A percentile compares a stretch with the other conserved stretches of the same genome.
Evolutionary conservation across 1,139 yeast genomes (phyloP).

Genomic region (Candida glucosophila): DNA sequence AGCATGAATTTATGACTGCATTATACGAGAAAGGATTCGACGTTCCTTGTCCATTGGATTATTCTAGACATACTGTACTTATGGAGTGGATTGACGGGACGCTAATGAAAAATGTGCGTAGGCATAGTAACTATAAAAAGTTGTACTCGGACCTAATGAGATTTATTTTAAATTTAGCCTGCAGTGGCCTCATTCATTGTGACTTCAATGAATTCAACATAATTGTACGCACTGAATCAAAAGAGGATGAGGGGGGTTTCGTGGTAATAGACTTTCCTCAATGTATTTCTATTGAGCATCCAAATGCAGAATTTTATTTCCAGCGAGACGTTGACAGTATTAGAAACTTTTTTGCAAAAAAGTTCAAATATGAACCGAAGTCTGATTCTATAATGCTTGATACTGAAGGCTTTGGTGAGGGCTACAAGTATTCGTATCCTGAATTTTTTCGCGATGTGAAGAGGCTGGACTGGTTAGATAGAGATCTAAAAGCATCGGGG

Average conservation of each 20-base stretch:
- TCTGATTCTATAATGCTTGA: conserved; percentile 62
- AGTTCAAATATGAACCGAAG: conserved; percentile 64
- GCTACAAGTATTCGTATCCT: conserved; percentile 73
- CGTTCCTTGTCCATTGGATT: conserved; percentile 85
- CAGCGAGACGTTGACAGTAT: conserved; percentile 90
- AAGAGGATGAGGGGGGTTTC: conserved; percentile 32
- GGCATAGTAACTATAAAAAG: conserved; percentile 58
- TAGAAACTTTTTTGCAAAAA: conserved; percentile 69
- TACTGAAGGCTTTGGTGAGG: conserved; percentile 73
- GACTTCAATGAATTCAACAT: conserved; percentile 96
- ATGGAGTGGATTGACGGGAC: conserved; percentile 88
- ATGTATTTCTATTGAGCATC: conserved; percentile 87
- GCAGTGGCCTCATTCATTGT: conserved; percentile 89
- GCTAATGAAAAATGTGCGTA: conserved; percentile 77
- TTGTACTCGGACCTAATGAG: conserved; percentile 80
- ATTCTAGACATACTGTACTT: conserved; percentile 83
- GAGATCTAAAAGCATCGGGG: conserved; percentile 87
- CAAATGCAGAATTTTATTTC: conserved; percentile 80
- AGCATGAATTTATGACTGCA: conserved; percentile 77
- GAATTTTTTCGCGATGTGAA: conserved; percentile 66
- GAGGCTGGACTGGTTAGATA: conserved; percentile 64
- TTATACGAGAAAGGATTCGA: conserved; percentile 67
- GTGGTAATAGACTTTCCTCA: conserved; percentile 97
- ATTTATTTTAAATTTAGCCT: conserved; percentile 75
- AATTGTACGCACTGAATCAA: conserved; percentile 62